Evolutionary conservation across 1,139 yeast species (phyloP), one percentile per base, ranked within the genome.

Genomic region (Kluyveromyces sp.): DNA sequence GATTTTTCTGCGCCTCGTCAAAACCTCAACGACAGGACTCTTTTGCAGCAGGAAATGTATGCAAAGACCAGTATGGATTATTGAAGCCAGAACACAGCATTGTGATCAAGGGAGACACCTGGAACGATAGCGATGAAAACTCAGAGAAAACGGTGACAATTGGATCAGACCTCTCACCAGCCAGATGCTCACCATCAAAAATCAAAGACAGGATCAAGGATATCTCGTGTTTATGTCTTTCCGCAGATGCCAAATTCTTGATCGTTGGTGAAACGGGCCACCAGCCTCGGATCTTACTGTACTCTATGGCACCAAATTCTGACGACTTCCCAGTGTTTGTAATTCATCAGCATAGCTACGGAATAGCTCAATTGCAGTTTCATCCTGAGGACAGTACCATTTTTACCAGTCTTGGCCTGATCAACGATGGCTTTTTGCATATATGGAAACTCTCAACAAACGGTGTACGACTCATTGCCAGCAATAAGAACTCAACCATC

Each of bases 1-100:
- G 46, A 31, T 43, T 43, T 30, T 43, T 43, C 31, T 43, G 46
- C 26, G 46, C 46, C n/a, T 43, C 34, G 2, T 36, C 46, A 8
- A 36, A 26, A 22, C 30, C 36, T 11, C 46, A 39, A n/a, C 35
- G 29, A 2, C 30, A 20, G 17, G 42, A 39, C 8, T 17, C 37
- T 8, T 26, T 13, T 13, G 20, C 46, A 3, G 13, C 34, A 11
- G 8, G 32, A 12, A 16, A 12, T 28, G 34, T 29, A 17, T 4
- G 33, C 9, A 43, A 36, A 19, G 46, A 43, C 31, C 15, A 29
- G 16, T 36, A 28, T 18, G 46, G 46, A 4, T 16, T 43, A 11
- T n/a, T 26, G 4, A 43, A 43, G 44, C 44, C 43, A n/a, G 46
- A 40, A 3, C 44, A 43, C 12, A 41, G 44, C 13, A 43, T 43